Evolutionary conservation across 176 grass and related monocot species (phyloP).

Genomic region (Ensete glaucum): DNA sequence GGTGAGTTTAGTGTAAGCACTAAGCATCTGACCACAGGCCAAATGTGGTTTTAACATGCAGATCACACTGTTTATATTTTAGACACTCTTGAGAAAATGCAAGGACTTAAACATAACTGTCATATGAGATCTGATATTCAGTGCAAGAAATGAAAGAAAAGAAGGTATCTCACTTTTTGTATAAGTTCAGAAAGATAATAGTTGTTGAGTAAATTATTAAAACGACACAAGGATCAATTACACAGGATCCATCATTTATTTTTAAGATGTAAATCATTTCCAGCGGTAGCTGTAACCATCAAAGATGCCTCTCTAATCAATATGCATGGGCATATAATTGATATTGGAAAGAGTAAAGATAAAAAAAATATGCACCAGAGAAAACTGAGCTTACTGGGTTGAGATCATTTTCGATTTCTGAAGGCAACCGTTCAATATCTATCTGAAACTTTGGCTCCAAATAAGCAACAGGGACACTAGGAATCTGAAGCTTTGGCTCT

Average conservation of each 20-base stretch:
- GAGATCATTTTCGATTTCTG: conserved; percentile 6
- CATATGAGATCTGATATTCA: not conserved
- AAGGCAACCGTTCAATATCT: conserved; percentile 5
- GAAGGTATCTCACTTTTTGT: too few relatives aligned
- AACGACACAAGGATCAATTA: not conserved
- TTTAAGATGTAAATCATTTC: not conserved
- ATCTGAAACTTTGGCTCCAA: conserved; percentile 3
- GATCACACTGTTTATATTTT: too few relatives aligned
- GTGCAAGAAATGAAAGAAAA: not conserved
- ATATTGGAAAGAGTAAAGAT: not conserved
- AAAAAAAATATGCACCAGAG: not conserved
- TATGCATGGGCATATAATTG: not conserved
- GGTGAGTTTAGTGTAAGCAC: not conserved
- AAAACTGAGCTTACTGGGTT: conserved; percentile 4
- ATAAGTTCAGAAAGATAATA: too few relatives aligned
- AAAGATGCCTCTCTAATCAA: not conserved
- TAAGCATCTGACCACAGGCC: not conserved
- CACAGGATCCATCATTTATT: not conserved
- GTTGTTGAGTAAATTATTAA: not conserved
- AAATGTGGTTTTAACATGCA: not conserved
- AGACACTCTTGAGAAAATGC: too few relatives aligned
- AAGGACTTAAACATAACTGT: not conserved
- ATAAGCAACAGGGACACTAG: not conserved
- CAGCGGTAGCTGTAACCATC: not conserved
- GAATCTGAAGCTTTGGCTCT: conserved; percentile 2